Evolutionary conservation across 2,329 filamentous ascomycete species (phyloP), one percentile per base, ranked within the genome.

Genomic region (Colletotrichum ledebouriae): DNA sequence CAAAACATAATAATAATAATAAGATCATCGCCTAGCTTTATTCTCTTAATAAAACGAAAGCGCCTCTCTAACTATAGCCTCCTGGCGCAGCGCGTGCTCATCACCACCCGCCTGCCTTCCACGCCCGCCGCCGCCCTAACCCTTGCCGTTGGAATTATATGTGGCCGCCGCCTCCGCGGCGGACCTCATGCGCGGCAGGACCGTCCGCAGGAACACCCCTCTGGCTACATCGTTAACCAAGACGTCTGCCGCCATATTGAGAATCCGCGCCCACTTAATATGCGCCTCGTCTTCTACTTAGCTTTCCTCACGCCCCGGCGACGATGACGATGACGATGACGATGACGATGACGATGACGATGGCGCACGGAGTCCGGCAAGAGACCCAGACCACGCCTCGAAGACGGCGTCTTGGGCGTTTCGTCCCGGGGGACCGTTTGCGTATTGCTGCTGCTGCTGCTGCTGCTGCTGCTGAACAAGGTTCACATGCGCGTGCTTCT

Each of bases 351-450:
- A 22, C 22, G 22, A 22, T 22, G 22, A 22, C 22, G 44, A 22
- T 20, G 44, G 3, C 17, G 44, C 44, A 47, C 44, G 9, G 17
- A 47, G 44, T 1, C 13, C 44, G 44, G 44, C 44, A 15, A 47
- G 44, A 47, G 44, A 47, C 44, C 44, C 44, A 15, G 44, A 47
- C 44, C 44, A 47, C 17, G 44, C 44, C 44, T 47, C 44, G 9
- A 47, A 17, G 17, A 20, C 17, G 44, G 44, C 44, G 17, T 47
- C 44, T 11, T 47, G 44, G 17, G 44, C 44, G 44, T 47, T 47
- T 6, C 44, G 44, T 22, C 44, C 44, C 44, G 44, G 44, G 44
- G 44, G 44, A 4, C 44, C 44, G 7, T 22, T 47, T 47, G 44
- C 44, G 17, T 22, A 22, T 22, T n/a, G n/a, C n/a, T 22, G 22